These are phyloP conservation scores for Mucor plumbeus DNA, from an alignment of 371 early-diverging fungal genomes.

Conservation along the genomic window DNA sequence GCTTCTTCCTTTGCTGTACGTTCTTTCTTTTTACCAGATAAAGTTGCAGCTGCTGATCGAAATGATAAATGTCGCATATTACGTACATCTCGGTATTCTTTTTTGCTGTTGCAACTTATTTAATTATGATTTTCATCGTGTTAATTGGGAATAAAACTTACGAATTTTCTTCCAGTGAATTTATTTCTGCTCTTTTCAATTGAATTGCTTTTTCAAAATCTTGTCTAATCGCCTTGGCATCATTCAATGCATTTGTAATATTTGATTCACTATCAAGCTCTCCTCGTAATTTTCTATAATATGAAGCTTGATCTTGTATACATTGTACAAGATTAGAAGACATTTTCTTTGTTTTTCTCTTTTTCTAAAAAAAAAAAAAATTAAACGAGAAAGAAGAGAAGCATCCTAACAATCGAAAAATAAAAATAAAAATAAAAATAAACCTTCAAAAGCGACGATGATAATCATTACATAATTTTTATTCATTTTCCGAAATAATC, in stretches of 20 bases:
- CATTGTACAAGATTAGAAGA: slow-evolving; percentile 19
- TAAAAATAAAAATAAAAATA: background rate
- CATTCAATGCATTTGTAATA: slow-evolving; percentile 7
- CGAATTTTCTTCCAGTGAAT: slow-evolving; percentile 26
- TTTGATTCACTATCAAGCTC: slow-evolving; percentile 17
- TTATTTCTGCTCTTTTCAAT: slow-evolving; percentile 18
- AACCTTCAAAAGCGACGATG: background rate
- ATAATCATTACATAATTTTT: background rate
- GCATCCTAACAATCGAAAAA: background rate
- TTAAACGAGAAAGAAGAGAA: background rate
- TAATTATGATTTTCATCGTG: background rate
- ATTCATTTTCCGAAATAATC: slow-evolving; percentile 7
- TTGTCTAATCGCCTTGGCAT: background rate
- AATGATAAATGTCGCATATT: slow-evolving; percentile 44
- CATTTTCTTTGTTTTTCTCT: slow-evolving; percentile 16
- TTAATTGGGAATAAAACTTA: slow-evolving; percentile 6
- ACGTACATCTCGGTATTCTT: slow-evolving; percentile 45
- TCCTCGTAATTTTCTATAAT: slow-evolving; percentile 13
- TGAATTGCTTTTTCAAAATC: background rate
- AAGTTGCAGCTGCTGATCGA: slow-evolving; percentile 44
- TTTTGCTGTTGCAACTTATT: slow-evolving; percentile 29
- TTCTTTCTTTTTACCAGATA: slow-evolving; percentile 50
- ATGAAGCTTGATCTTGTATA: slow-evolving; percentile 30
- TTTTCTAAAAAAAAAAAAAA: no score
- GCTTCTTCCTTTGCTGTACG: slow-evolving; percentile 40